Evolutionary conservation across 257 asterid genomes (phyloP).

Genomic region (Primulina tabacum): DNA sequence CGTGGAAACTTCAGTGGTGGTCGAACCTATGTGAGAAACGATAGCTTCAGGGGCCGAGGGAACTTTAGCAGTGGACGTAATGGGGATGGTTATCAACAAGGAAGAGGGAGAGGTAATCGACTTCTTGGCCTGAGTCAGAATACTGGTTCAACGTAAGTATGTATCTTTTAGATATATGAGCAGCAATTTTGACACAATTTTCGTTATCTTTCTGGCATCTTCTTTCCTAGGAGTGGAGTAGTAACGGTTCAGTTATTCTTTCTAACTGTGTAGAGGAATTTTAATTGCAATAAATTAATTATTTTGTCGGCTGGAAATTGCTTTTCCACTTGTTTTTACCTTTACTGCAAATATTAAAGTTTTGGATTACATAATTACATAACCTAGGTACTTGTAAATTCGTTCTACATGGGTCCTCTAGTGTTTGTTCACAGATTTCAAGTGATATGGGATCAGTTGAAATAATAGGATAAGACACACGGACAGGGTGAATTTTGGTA

Average conservation of each 20-base stretch:
- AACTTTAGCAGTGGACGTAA: conserved; percentile 33
- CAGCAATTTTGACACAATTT: conserved; percentile 32
- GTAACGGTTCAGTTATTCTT: conserved; percentile 5
- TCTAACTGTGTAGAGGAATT: not conserved
- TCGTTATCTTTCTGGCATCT: conserved; percentile 22
- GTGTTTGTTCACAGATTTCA: no score
- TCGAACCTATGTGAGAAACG: conserved; percentile 52
- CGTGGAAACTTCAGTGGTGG: conserved; percentile 57
- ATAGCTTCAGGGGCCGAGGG: conserved; percentile 52
- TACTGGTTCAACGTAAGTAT: conserved; percentile 22
- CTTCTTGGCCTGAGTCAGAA: conserved; percentile 32
- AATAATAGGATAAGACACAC: no score
- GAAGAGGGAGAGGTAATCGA: conserved; percentile 41
- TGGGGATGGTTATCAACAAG: conserved; percentile 48
- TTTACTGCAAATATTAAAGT: not conserved
- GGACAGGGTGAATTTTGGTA: no score
- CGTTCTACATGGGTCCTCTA: no score
- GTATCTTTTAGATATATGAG: conserved; percentile 9
- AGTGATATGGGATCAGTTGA: no score
- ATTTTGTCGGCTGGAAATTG: not conserved
- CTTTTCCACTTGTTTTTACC: not conserved
- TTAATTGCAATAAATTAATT: not conserved
- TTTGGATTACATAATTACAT: not conserved
- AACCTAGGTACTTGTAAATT: no score
- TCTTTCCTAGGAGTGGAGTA: conserved; percentile 1